Percentiles rank a stretch among this genome's conserved stretches.
These are phyloP conservation scores for Murraya koenigii DNA, from an alignment of 345 rosid species.

Conservation along the genomic window DNA sequence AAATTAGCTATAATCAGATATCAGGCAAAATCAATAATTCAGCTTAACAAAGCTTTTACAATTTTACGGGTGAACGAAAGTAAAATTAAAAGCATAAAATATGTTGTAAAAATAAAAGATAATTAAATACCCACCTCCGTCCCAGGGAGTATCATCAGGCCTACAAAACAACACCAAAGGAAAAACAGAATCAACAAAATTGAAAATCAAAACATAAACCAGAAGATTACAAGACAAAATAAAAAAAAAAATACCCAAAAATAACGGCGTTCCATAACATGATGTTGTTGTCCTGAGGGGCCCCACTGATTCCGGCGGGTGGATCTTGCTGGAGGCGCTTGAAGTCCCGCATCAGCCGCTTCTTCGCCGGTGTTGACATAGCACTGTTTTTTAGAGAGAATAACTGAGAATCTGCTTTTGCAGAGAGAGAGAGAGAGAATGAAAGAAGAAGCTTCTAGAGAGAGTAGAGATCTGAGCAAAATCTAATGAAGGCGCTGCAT, in stretches of 20 bases:
- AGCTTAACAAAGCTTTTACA: background rate
- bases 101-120: background rate
- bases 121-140: constrained; percentile 38
- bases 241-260: constrained; percentile 40
- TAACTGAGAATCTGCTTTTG: background rate
- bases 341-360: constrained; percentile 72
- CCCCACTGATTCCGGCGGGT: constrained; percentile 66
- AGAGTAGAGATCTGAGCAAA: background rate
- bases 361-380: constrained; percentile 72
- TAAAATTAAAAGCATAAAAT: background rate
- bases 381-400: background rate
- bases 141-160: constrained; percentile 71
- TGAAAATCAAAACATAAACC: background rate
- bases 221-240: background rate
- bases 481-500: background rate
- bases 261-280: constrained; percentile 72
- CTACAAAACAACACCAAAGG: constrained; percentile 23
- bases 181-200: background rate
- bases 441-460: background rate
- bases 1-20: background rate
- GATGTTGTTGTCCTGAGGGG: constrained; percentile 62
- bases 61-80: background rate
- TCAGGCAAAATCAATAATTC: background rate
- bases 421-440: background rate
- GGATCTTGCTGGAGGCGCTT: constrained; percentile 75